These are phyloP conservation scores for Senna tora DNA, from an alignment of 306 rosid species.

Conservation along the genomic window DNA sequence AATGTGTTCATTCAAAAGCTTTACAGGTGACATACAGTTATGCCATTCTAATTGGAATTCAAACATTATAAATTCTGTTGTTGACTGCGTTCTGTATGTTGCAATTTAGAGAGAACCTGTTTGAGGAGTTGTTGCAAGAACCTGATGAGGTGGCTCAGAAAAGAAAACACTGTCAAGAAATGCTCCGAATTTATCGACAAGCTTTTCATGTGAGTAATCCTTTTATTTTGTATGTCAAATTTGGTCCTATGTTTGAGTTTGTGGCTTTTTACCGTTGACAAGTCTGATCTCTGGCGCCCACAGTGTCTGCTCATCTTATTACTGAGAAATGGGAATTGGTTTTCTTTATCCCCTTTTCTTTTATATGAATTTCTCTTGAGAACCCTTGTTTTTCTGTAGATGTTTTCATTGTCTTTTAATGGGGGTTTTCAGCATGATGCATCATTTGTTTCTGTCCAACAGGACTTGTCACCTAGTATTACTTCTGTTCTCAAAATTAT, in stretches of 20 bases:
- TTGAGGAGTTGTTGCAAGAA: conserved; percentile 91
- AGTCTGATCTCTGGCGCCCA: background rate
- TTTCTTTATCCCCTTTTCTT: background rate
- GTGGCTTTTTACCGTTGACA: background rate
- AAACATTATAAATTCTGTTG: conserved; percentile 18
- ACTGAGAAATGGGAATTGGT: background rate
- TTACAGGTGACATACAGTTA: conserved; percentile 61
- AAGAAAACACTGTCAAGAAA: conserved; percentile 80
- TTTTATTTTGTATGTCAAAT: conserved; percentile 17
- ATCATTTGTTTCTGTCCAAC: background rate
- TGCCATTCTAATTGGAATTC: conserved; percentile 19
- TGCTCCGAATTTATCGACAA: conserved; percentile 82
- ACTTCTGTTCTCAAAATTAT: conserved; percentile 18
- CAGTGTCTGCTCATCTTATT: background rate
- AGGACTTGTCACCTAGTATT: background rate
- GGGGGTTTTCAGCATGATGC: conserved; percentile 22
- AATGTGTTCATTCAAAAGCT: conserved; percentile 87
- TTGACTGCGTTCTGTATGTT: conserved; percentile 32
- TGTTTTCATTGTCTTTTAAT: conserved; percentile 10
- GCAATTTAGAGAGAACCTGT: conserved; percentile 71
- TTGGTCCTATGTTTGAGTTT: background rate
- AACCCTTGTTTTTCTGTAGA: conserved; percentile 26
- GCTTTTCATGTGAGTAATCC: conserved; percentile 70
- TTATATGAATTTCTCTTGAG: background rate
- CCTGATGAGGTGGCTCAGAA: conserved; percentile 80